These are phyloP conservation scores for Fusarium anguioides DNA, from an alignment of 2,329 filamentous ascomycete genomes.

Conservation along the genomic window DNA sequence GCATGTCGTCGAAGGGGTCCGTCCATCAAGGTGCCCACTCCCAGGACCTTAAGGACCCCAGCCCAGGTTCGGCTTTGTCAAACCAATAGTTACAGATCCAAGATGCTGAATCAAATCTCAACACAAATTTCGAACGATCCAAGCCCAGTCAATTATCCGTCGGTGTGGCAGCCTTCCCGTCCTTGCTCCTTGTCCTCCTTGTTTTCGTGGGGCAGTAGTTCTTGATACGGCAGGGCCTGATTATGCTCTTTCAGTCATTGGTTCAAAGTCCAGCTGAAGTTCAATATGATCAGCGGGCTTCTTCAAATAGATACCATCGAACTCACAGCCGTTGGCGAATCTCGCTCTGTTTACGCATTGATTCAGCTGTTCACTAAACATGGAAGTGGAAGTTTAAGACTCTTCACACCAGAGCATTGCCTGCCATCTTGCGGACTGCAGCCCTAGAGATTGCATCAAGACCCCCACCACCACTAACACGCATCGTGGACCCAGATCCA, in stretches of 20 bases:
- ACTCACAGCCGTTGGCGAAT: background rate
- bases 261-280: background rate
- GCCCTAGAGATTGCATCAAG: constrained; percentile 14
- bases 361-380: constrained; percentile 7
- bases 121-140: constrained; percentile 14
- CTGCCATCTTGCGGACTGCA: constrained; percentile 11
- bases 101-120: constrained; percentile 19
- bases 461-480: constrained; percentile 22
- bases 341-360: background rate
- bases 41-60: constrained; percentile 34
- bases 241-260: background rate
- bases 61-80: constrained; percentile 26
- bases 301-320: background rate
- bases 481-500: constrained; percentile 3
- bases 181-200: constrained; percentile 14
- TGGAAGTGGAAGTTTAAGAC: constrained; percentile 5
- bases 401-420: constrained; percentile 7
- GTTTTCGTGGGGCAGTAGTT: background rate
- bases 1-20: constrained; percentile 19
- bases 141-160: constrained; percentile 6
- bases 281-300: background rate
- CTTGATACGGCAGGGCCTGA: background rate
- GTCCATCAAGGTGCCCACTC: constrained; percentile 44
- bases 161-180: background rate
- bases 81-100: constrained; percentile 26